Evolutionary conservation across 768 basidiomycete species (phyloP).

Genomic region (Ramaria rubella): DNA sequence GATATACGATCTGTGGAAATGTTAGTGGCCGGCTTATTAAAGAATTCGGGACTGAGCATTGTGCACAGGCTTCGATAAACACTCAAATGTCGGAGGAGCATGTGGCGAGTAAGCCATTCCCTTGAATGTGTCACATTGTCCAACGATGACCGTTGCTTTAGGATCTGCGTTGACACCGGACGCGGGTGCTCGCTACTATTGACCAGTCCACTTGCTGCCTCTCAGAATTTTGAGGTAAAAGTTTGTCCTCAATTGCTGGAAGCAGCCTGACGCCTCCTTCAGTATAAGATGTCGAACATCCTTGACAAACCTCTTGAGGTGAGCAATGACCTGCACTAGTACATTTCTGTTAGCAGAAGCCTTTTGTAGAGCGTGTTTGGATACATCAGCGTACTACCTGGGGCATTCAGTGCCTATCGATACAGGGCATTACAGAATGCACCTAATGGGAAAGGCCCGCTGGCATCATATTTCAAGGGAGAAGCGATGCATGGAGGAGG

Average conservation of each 20-base stretch:
- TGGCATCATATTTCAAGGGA: conserved; percentile 91
- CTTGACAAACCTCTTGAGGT: conserved; percentile 94
- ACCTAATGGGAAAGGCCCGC: conserved; percentile 80
- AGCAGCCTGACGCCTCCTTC: conserved; percentile 6
- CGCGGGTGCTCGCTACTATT: conserved; percentile 65
- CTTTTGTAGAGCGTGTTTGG: conserved; percentile 68
- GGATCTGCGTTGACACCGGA: conserved; percentile 79
- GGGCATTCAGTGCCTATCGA: conserved; percentile 88
- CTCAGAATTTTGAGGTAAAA: conserved; percentile 91
- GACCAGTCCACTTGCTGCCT: conserved; percentile 76
- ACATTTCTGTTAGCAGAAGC: neutral
- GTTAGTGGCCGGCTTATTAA: conserved; percentile 24
- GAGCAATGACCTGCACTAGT: conserved; percentile 17
- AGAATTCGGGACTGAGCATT: neutral
- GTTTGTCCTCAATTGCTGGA: neutral
- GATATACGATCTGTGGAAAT: conserved; percentile 97
- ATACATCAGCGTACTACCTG: conserved; percentile 83
- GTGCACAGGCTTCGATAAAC: conserved; percentile 60
- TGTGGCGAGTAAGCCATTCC: conserved; percentile 72
- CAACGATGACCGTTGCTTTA: conserved; percentile 21
- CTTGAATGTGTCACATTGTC: neutral
- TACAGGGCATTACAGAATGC: conserved; percentile 86
- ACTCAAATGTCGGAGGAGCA: conserved; percentile 83
- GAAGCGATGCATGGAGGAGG: conserved; percentile 75
- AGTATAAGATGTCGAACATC: conserved; percentile 96